These are phyloP conservation scores for Blastobotrys attinorum DNA, from an alignment of 805 yeast genomes.

Conservation along the genomic window DNA sequence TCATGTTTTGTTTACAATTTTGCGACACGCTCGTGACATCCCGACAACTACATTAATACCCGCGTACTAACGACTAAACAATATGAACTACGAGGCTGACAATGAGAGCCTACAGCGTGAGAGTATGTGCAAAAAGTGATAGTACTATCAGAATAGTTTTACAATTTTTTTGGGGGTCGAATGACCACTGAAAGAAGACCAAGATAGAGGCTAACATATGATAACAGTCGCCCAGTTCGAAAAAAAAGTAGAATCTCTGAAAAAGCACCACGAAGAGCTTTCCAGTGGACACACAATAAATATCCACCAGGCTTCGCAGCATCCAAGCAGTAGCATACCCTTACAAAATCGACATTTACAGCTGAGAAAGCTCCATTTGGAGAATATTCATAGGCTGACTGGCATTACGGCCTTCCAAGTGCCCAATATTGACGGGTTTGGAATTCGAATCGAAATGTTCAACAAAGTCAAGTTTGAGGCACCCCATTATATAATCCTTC, in stretches of 20 bases:
- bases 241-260: neutral
- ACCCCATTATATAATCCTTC: conserved; percentile 18
- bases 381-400: conserved; percentile 15
- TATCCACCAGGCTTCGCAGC: neutral
- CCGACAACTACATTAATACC: too few relatives aligned
- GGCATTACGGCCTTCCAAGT: conserved; percentile 18
- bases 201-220: neutral
- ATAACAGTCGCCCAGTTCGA: neutral
- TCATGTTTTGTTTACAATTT: too few relatives aligned
- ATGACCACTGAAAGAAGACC: too few relatives aligned
- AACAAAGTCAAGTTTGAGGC: conserved; percentile 5
- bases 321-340: neutral
- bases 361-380: conserved; percentile 1
- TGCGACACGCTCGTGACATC: too few relatives aligned
- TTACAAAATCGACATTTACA: neutral
- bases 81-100: conserved; percentile 1
- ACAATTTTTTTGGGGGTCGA: too few relatives aligned
- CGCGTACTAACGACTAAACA: too few relatives aligned
- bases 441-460: conserved; percentile 17
- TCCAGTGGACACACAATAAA: neutral
- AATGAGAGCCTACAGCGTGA: neutral
- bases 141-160: too few relatives aligned
- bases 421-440: conserved; percentile 12
- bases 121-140: neutral
- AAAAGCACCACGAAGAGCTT: neutral